Base-by-base conservation (phyloP, 176 grass and related monocot genomes). In the Oryza brachyantha region DNA sequence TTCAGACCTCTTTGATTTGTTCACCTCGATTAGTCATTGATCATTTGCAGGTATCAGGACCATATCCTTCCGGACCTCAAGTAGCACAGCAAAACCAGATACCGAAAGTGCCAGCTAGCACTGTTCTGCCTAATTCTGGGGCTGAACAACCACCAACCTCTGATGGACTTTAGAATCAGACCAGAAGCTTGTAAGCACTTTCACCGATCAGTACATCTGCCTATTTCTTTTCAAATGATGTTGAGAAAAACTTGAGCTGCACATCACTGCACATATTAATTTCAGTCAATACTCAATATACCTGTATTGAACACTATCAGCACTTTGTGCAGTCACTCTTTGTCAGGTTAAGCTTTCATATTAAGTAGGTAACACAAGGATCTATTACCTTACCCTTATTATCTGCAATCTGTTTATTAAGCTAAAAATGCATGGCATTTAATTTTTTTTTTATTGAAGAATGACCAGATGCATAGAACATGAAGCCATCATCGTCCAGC, bases 61-160 rank as follows among this genome's bases (percentile, higher is more conserved):
- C 46, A 52, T 84, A 89, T 83, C 28, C 74, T 79, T 93, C 78
- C 75, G 88, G 78, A 75, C 84, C 73, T 74, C 72, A 84, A 31
- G 41, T 82, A 46, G 22, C 74, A 86, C 79, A 84, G 13, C 74
- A 58, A 46, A 87, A 67, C 64, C 83, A 55, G 63, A 26, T 46
- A 61, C 57, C n/a, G 7, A 42, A 70, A 42, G 48, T 79, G 17
- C 38, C 81, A 34, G 72, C 82, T 55, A 90, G 72, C 90, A 68
- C 43, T 61, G 63, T 66, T 55, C 70, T 76, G 60, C 86, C 76
- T 41, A 80, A 42, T 65, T 80, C 89, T 37, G 80, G 62, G 58
- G 68, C 52, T 1, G 73, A 79, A 68, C 76, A 59, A 72, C 66
- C 70, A 8, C 76, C 68, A 74, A 32, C 69, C 5, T 70, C 79